These are phyloP conservation scores for Exophiala oligosperma DNA, from an alignment of 2,329 filamentous ascomycete genomes.

Conservation along the genomic window DNA sequence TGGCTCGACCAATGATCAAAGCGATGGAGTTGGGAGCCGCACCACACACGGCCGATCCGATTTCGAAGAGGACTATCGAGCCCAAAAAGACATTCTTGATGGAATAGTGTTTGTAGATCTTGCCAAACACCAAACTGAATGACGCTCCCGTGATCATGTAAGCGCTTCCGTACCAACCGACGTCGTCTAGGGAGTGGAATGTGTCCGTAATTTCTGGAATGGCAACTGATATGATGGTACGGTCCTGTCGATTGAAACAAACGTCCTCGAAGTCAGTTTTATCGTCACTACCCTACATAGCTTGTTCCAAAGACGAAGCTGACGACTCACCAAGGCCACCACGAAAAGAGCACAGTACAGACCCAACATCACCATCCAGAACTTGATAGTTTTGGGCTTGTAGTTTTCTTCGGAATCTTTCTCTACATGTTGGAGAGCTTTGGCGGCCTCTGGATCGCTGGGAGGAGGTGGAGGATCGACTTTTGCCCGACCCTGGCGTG, in stretches of 20 bases:
- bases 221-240: constrained; percentile 44
- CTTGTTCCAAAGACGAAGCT: too few relatives aligned
- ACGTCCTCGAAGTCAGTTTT: not conserved
- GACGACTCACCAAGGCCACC: constrained; percentile 23
- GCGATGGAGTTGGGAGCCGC: constrained; percentile 39
- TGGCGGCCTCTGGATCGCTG: not conserved
- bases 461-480: not conserved
- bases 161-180: constrained; percentile 51
- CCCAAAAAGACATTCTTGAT: constrained; percentile 44
- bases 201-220: constrained; percentile 50
- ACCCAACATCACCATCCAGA: constrained; percentile 27
- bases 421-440: not conserved
- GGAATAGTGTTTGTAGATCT: constrained; percentile 44
- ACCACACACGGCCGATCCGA: constrained; percentile 42
- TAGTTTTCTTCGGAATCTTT: not conserved
- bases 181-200: constrained; percentile 46
- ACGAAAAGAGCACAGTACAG: constrained; percentile 32
- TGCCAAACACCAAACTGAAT: constrained; percentile 44
- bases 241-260: not conserved
- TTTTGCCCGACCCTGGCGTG: not conserved
- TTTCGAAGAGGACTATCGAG: constrained; percentile 42
- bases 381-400: constrained; percentile 10
- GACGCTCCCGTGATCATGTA: constrained; percentile 47
- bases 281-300: not conserved
- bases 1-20: constrained; percentile 42